phyloP scores from a whole-genome alignment of 352 stramenopile genomes.

The Pythium scleroteichum region DNA sequence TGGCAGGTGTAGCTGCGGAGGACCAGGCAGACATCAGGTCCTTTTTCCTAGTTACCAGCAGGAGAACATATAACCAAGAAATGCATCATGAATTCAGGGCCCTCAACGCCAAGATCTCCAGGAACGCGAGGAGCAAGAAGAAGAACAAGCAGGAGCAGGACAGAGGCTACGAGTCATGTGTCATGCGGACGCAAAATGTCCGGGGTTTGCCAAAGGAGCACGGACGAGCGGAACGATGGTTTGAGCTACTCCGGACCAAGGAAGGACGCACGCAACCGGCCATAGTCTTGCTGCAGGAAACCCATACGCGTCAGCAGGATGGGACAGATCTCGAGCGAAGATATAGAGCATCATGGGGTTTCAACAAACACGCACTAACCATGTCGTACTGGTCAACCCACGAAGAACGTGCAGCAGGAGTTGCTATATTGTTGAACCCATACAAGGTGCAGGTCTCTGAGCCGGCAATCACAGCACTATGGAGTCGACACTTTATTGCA shows the following conservation, averaged over 20 bases:
- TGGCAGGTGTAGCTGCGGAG: too few relatives aligned
- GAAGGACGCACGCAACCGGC: not conserved
- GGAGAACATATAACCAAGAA: too few relatives aligned
- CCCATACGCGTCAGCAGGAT: not conserved
- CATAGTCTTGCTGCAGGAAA: not conserved
- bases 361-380: not conserved
- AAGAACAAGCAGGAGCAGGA: too few relatives aligned
- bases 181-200: slow-evolving; percentile 6
- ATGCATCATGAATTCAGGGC: too few relatives aligned
- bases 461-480: not conserved
- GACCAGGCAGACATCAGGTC: too few relatives aligned
- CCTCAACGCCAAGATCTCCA: too few relatives aligned
- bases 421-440: slow-evolving; percentile 8
- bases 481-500: slow-evolving; percentile 5
- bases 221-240: not conserved
- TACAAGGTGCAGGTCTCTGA: not conserved
- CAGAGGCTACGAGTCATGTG: too few relatives aligned
- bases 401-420: not conserved
- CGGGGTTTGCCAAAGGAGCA: not conserved
- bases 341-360: slow-evolving; percentile 2
- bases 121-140: too few relatives aligned
- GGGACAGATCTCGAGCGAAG: not conserved
- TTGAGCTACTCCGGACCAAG: not conserved
- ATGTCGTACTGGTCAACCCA: slow-evolving; percentile 8
- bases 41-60: too few relatives aligned